Evolutionary conservation across 1,284 basidiomycete genomes (phyloP), one percentile per base, ranked within the genome.

Genomic region (Sparassis latifolia): DNA sequence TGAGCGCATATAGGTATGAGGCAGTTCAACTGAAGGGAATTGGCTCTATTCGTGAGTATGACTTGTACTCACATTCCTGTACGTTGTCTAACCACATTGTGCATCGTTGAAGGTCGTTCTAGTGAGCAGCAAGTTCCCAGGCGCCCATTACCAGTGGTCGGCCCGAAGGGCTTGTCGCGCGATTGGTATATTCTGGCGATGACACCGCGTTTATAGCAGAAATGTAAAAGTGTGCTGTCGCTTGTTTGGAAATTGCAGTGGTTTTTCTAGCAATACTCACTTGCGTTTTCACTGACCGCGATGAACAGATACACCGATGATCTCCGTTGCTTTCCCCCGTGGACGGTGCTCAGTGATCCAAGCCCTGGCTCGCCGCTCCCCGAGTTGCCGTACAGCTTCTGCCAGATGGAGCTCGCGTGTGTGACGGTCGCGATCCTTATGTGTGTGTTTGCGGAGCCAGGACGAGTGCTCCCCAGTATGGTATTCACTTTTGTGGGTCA

Each of bases 401-500:
- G 91, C 71, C 90, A 95, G 67, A 89, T 89, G 83, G 88, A 90
- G 70, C 91, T 91, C 61, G 88, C 84, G 5, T 85, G 85, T 51
- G 86, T 91, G 29, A 89, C 88, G 5, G 81, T 81, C 40, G 84
- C 74, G 37, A 89, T 90, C 52, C 66, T 90, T 32, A 77, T 92
- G 76, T 86, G 86, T 46, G 84, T 79, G n/a, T 82, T 95, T 10
- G 93, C 92, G 2, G 94, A 97, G 67, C 82, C 94, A 47, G 90
- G 89, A 10, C 78, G 94, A 41, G 84, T 95, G 38, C 74, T 93
- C 30, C 94, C 94, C 0, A 86, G 91, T 27, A 87, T 95, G 79
- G 73, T 96, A 32, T 87, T 97, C 65, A 81, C 83, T 29, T 97
- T 97, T 68, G 55, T 97, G 93, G 93, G 75, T 83, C 62, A 92